Base-by-base conservation (phyloP, 192 early-diverging fungal species). In the Entrophospora sp. region DNA sequence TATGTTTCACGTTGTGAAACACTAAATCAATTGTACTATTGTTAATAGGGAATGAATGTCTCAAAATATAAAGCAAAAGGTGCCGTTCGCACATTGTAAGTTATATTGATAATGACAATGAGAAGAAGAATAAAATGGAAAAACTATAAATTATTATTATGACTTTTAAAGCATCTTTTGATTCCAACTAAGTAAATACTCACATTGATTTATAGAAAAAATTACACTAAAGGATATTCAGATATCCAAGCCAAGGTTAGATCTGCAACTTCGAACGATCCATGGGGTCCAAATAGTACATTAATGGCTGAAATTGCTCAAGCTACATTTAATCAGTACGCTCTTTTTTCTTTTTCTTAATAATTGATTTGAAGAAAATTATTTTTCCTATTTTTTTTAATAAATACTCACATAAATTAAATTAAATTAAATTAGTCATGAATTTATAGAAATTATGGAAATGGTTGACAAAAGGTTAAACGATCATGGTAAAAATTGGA, bases 401-500 rank as follows among this genome's bases (percentile, higher is more conserved):
- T 7, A 27, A 25, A 59, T 25, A 14, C 12, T 25, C 2, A 14
- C 6, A 16, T 25, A 3, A 25, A 9, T 30, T 38, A n/a, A n/a
- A n/a, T 38, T 44, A 42, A 7, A 28, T 14, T 10, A 4, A 34
- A 13, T 25, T 22, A 89, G 95, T 46, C 86, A 86, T 48, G 90
- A 93, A 46, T 96, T 94, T 82, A 52, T 92, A 61, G 95, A 93
- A 65, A 91, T 99, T 52, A 97, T 99, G 95, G 92, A 96, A 68
- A 94, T 99, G 75, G 70, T 99, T 30, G 95, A 99, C 72, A 97
- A 96, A 81, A 84, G 95, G 8, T 77, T 99, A 71, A 96, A 97
- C 69, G 96, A 99, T 77, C 88, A 87, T 68, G 96, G 96, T 36
- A 95, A 94, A 77, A 88, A 95, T 78, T 99, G 96, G 96, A 80